phyloP scores from a whole-genome alignment of 192 early-diverging fungal species.

The Coemansia furcata region DNA sequence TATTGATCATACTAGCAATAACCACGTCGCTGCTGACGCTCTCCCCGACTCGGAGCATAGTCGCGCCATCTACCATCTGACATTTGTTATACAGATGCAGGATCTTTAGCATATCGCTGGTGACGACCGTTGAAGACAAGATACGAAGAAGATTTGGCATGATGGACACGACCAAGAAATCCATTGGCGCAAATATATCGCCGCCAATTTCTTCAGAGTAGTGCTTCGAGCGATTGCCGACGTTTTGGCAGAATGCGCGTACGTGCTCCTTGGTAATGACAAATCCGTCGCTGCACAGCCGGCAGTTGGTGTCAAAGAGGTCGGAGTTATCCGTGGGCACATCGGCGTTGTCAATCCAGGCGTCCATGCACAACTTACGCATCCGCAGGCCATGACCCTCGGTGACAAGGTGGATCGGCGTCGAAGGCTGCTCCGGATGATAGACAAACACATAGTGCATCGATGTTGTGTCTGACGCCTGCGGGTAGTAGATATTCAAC shows the following conservation, averaged over 20 bases:
- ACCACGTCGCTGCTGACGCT: too few relatives aligned
- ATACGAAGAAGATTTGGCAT: conserved; percentile 76
- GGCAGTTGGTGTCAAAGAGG: neutral
- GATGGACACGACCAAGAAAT: conserved; percentile 78
- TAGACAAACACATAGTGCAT: conserved; percentile 15
- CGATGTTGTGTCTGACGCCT: conserved; percentile 31
- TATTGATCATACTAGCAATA: too few relatives aligned
- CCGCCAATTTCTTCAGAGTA: conserved; percentile 51
- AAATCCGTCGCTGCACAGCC: neutral
- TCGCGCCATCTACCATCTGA: too few relatives aligned
- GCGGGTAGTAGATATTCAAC: conserved; percentile 46
- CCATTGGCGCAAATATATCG: conserved; percentile 73
- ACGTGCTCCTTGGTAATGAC: conserved; percentile 72
- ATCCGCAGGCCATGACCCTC: neutral
- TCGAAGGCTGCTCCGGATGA: neutral
- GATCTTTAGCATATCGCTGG: too few relatives aligned
- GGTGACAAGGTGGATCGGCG: conserved; percentile 17
- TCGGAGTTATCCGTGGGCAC: neutral
- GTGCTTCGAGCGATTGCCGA: conserved; percentile 60
- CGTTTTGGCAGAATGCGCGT: conserved; percentile 72
- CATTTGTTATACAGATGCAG: too few relatives aligned
- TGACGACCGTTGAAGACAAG: too few relatives aligned
- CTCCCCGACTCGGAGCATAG: too few relatives aligned
- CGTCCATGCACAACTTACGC: neutral
- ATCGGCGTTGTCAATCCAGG: conserved; percentile 16